These are phyloP conservation scores for Trichoderma reesei DNA, from an alignment of 495 filamentous ascomycete species.

Conservation along the genomic window DNA sequence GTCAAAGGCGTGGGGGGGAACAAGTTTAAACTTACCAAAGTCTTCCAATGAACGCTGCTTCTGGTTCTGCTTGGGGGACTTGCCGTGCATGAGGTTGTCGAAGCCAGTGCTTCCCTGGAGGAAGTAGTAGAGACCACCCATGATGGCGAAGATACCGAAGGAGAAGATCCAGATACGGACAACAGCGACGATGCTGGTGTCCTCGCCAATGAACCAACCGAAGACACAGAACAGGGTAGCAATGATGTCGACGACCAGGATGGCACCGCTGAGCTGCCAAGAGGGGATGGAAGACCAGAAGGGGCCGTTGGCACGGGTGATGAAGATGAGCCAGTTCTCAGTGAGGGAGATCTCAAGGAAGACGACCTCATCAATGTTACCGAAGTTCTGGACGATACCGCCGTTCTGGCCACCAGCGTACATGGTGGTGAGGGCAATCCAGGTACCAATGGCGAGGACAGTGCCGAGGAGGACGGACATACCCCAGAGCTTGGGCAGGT, in stretches of 20 bases:
- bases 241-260: conserved; percentile 69
- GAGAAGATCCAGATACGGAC: conserved; percentile 86
- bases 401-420: conserved; percentile 52
- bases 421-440: conserved; percentile 76
- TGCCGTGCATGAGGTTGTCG: conserved; percentile 89
- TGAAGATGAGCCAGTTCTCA: conserved; percentile 96
- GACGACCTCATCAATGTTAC: conserved; percentile 68
- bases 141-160: conserved; percentile 70
- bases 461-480: conserved; percentile 76
- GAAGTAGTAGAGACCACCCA: conserved; percentile 52
- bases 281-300: conserved; percentile 82
- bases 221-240: conserved; percentile 77
- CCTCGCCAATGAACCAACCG: conserved; percentile 61
- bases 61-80: conserved; percentile 61
- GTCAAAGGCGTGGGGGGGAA: background rate
- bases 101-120: conserved; percentile 67
- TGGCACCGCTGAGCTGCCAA: conserved; percentile 66
- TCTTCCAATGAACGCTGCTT: conserved; percentile 75
- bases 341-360: conserved; percentile 87
- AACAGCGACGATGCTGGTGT: conserved; percentile 66
- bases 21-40: conserved; percentile 53
- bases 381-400: conserved; percentile 81
- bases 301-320: conserved; percentile 78
- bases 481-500: conserved; percentile 85
- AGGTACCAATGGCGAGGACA: conserved; percentile 71